These are phyloP conservation scores for Dryas drummondii DNA, from an alignment of 306 rosid species.

Conservation along the genomic window DNA sequence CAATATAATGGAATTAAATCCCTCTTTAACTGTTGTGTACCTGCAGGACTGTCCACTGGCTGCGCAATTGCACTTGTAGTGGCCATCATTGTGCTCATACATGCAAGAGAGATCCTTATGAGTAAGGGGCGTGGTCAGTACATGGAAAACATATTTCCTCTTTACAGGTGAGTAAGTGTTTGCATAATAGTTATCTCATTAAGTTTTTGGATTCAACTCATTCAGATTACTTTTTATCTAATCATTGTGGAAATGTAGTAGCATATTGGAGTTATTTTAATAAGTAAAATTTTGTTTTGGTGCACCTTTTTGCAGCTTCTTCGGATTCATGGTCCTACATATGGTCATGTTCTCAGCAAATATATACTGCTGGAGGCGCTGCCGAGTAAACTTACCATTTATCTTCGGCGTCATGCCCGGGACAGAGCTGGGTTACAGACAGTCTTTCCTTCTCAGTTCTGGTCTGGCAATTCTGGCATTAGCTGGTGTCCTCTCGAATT, in stretches of 20 bases:
- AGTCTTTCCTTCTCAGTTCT: slow-evolving; percentile 52
- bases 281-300: neutral
- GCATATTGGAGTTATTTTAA: neutral
- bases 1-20: too few species aligned
- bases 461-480: slow-evolving; percentile 45
- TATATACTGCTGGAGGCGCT: slow-evolving; percentile 67
- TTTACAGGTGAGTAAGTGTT: slow-evolving; percentile 62
- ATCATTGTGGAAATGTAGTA: neutral
- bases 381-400: slow-evolving; percentile 64
- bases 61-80: slow-evolving; percentile 50
- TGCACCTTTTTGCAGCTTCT: slow-evolving; percentile 48
- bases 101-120: slow-evolving; percentile 49
- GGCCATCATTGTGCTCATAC: slow-evolving; percentile 50
- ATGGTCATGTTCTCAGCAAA: slow-evolving; percentile 49
- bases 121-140: slow-evolving; percentile 30
- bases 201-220: neutral
- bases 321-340: slow-evolving; percentile 66
- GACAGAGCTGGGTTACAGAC: slow-evolving; percentile 64
- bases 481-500: slow-evolving; percentile 48
- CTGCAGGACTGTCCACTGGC: slow-evolving; percentile 52
- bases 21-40: neutral
- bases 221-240: too few species aligned
- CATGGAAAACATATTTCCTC: slow-evolving; percentile 71
- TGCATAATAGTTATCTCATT: neutral
- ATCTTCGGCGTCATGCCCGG: slow-evolving; percentile 80